These are phyloP conservation scores for Passiflora organensis DNA, from an alignment of 345 rosid species.

Conservation along the genomic window DNA sequence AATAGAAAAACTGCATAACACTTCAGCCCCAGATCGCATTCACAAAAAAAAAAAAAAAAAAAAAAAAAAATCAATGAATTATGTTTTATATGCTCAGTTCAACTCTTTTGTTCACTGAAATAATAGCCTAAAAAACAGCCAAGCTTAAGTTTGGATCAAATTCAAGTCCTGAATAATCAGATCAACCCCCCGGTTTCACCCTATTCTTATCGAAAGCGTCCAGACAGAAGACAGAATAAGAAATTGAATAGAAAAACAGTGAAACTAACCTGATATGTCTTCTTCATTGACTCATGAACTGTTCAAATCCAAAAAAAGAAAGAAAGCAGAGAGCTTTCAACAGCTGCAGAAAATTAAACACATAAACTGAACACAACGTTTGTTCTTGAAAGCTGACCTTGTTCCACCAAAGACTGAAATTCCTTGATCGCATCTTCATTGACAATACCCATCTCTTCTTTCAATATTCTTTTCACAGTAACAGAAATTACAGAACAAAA, in stretches of 20 bases:
- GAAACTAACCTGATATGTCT: conserved; percentile 61
- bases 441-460: conserved; percentile 40
- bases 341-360: conserved; percentile 1
- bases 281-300: conserved; percentile 68
- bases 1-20: too few species aligned
- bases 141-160: neutral
- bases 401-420: conserved; percentile 60
- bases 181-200: neutral
- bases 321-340: conserved; percentile 5
- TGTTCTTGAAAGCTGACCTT: conserved; percentile 44
- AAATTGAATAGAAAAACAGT: conserved; percentile 1
- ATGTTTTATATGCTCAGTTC: too few species aligned
- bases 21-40: too few species aligned
- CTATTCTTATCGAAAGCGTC: too few species aligned
- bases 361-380: conserved; percentile 1
- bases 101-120: too few species aligned
- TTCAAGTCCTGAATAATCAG: neutral
- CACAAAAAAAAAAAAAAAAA: too few species aligned
- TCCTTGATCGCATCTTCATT: conserved; percentile 69
- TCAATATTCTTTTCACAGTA: neutral
- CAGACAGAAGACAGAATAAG: conserved; percentile 23
- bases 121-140: neutral
- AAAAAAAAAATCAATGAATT: too few species aligned
- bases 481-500: too few species aligned
- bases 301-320: conserved; percentile 17